Conservation (phyloP, 192 early-diverging fungal species). For the Backusella parvicylindrica region DNA sequence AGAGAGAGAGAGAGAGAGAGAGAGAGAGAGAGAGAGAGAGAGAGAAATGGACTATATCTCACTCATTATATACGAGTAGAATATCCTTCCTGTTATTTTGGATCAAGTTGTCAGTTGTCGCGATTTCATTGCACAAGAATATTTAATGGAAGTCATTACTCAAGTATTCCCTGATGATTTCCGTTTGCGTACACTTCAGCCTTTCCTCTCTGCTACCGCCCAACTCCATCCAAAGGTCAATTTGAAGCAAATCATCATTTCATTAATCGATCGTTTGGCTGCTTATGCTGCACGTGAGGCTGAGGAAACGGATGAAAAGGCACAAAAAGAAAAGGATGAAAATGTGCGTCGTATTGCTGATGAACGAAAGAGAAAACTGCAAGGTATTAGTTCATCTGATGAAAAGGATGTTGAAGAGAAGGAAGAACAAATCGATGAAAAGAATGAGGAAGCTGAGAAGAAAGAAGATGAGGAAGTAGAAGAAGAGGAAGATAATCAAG, state of each 20-base stretch:
- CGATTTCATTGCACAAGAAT: conserved; percentile 98
- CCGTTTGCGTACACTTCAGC: conserved; percentile 86
- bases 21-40: no score
- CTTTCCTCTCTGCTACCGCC: conserved; percentile 87
- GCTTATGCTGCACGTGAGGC: conserved; percentile 84
- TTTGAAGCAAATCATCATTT: conserved; percentile 95
- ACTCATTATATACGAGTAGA: conserved; percentile 38
- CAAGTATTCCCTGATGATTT: conserved; percentile 98
- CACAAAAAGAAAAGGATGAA: conserved; percentile 24
- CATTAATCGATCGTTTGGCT: conserved; percentile 90
- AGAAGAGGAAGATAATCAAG: conserved; percentile 23
- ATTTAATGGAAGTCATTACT: conserved; percentile 99
- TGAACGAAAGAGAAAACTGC: background rate
- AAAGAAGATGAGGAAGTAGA: conserved; percentile 38
- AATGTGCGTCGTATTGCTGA: conserved; percentile 7
- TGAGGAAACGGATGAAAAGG: conserved; percentile 46
- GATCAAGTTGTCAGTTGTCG: conserved; percentile 96
- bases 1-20: no score
- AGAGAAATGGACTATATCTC: no score
- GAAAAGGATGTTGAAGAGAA: conserved; percentile 29
- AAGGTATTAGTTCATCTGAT: conserved; percentile 30
- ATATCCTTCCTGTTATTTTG: conserved; percentile 87
- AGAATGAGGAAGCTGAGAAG: conserved; percentile 12
- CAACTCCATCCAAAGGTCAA: conserved; percentile 91
- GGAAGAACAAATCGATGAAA: conserved; percentile 16